Percentiles rank a stretch among this genome's conserved stretches.
Evolutionary conservation across 208 protist genomes (phyloP).

Genomic region (Crithidia acanthocephali): DNA sequence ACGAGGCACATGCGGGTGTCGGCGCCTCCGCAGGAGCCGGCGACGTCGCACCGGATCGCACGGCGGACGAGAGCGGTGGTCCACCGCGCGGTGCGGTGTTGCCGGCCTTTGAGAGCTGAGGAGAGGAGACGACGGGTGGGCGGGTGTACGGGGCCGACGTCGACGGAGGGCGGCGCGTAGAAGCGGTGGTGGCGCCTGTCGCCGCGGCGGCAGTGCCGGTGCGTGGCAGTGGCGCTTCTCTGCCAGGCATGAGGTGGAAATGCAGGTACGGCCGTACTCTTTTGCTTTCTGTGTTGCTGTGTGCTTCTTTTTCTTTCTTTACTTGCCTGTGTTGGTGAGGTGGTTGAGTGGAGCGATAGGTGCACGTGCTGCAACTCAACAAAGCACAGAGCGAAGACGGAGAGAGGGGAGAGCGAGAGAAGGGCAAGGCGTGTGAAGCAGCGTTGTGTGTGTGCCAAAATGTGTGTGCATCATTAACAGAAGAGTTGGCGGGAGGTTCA

Average conservation of each 20-base stretch:
- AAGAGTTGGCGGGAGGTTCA: no score
- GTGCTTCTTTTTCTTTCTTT: no score
- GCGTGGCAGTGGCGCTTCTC: slow-evolving; percentile 3
- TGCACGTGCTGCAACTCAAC: no score
- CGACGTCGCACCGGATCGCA: not conserved
- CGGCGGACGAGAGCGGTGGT: not conserved
- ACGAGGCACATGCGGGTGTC: slow-evolving; percentile 29
- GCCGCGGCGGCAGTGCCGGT: not conserved
- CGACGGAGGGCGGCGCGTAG: not conserved
- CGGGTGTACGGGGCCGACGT: not conserved
- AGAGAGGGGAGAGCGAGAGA: no score
- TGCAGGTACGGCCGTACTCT: not conserved
- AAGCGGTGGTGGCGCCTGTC: not conserved
- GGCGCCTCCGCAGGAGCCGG: not conserved
- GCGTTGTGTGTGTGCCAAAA: no score
- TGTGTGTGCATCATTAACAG: no score
- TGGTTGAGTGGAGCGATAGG: no score
- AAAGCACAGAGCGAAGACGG: no score
- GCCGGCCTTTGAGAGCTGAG: not conserved
- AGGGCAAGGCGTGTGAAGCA: no score
- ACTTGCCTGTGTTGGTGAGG: no score
- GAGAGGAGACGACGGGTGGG: not conserved
- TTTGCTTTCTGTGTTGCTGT: not conserved
- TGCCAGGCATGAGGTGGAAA: slow-evolving; percentile 21
- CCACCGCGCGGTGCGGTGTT: not conserved